phyloP scores from a whole-genome alignment of 768 basidiomycete genomes.

The Tricholoma flavovirens region DNA sequence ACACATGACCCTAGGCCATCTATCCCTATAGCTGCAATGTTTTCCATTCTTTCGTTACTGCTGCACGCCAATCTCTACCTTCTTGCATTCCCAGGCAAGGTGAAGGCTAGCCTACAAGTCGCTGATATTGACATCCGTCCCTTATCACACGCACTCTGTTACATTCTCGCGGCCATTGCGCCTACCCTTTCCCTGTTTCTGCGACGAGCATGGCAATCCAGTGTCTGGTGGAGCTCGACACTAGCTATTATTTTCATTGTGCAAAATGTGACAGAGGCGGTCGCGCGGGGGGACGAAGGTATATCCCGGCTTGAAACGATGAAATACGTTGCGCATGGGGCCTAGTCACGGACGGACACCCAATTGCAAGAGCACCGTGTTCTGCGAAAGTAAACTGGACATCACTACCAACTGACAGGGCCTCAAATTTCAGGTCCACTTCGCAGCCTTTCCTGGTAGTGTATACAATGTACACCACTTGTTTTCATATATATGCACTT shows the following conservation, averaged over 20 bases:
- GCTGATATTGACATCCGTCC: slow-evolving; percentile 22
- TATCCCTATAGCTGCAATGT: slow-evolving; percentile 39
- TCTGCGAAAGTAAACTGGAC: background rate
- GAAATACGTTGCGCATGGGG: slow-evolving; percentile 51
- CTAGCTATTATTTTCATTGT: slow-evolving; percentile 37
- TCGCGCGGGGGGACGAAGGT: slow-evolving; percentile 38
- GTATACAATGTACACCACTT: background rate
- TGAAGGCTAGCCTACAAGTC: slow-evolving; percentile 21
- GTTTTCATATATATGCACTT: background rate
- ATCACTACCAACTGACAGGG: background rate
- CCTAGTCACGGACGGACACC: slow-evolving; percentile 18
- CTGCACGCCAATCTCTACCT: slow-evolving; percentile 46
- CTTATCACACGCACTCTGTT: slow-evolving; percentile 20
- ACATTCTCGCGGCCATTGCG: slow-evolving; percentile 39
- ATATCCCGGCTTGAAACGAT: slow-evolving; percentile 47
- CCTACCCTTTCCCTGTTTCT: slow-evolving; percentile 45
- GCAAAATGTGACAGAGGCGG: slow-evolving; percentile 40
- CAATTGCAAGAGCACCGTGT: background rate
- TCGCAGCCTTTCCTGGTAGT: too few species aligned
- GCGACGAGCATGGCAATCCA: slow-evolving; percentile 46
- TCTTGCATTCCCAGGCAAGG: slow-evolving; percentile 33
- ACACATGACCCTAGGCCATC: slow-evolving; percentile 19
- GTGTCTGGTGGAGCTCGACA: slow-evolving; percentile 48
- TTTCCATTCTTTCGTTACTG: slow-evolving; percentile 43
- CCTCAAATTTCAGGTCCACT: background rate